Conservation (phyloP, 208 protist species). For the Crithidia bombi region DNA sequence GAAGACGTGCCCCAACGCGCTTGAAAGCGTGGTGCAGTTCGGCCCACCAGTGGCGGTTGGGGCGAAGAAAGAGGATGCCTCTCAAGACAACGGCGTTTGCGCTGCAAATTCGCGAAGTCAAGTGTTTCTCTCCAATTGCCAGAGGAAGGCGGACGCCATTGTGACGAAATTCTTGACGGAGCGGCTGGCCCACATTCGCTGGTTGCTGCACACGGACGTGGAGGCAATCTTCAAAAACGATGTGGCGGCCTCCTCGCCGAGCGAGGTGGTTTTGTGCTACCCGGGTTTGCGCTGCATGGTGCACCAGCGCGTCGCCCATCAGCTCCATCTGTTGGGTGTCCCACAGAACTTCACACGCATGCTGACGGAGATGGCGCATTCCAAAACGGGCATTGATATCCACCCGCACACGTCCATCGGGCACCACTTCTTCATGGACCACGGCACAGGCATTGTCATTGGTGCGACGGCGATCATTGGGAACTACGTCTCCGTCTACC, state of each 20-base stretch:
- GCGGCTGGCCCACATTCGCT: conserved; percentile 53
- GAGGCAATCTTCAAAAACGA: conserved; percentile 61
- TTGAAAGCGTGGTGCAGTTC: not conserved
- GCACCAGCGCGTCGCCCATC: conserved; percentile 72
- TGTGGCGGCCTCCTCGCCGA: conserved; percentile 65
- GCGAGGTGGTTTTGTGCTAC: conserved; percentile 77
- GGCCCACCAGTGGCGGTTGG: not conserved
- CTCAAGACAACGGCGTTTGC: not conserved
- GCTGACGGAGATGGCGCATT: conserved; percentile 76
- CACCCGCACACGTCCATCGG: conserved; percentile 84
- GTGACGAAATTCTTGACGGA: conserved; percentile 56
- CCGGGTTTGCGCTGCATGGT: conserved; percentile 78
- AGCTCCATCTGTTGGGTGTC: conserved; percentile 67
- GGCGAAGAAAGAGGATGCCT: not conserved
- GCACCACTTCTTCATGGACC: conserved; percentile 91
- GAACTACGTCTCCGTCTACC: conserved; percentile 80
- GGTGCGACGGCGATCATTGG: conserved; percentile 86
- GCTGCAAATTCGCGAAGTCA: not conserved
- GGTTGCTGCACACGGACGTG: conserved; percentile 74
- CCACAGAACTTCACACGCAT: conserved; percentile 76
- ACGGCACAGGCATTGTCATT: conserved; percentile 90
- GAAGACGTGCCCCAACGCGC: not conserved
- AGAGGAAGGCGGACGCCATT: conserved; percentile 51
- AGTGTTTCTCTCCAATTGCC: conserved; percentile 36
- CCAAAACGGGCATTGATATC: conserved; percentile 84